Percentiles rank a stretch among this genome's conserved stretches.
These are phyloP conservation scores for Cladophialophora psammophila DNA, from an alignment of 2,329 filamentous ascomycete species.

Conservation along the genomic window DNA sequence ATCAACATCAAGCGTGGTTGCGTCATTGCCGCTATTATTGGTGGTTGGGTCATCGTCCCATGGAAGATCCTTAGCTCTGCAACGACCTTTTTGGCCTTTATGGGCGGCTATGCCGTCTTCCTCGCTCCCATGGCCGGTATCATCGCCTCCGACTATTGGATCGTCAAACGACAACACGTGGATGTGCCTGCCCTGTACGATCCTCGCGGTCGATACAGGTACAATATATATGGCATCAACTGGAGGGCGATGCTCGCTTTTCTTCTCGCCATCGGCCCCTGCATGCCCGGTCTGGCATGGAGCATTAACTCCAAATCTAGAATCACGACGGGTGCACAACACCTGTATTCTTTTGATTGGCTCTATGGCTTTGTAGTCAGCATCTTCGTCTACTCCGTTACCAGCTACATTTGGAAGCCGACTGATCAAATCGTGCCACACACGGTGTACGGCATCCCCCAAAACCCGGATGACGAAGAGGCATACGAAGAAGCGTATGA, in stretches of 20 bases:
- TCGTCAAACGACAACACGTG: constrained; percentile 36
- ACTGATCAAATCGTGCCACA: constrained; percentile 27
- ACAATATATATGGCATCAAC: constrained; percentile 65
- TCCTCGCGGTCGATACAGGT: constrained; percentile 36
- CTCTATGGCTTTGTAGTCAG: constrained; percentile 66
- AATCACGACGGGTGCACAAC: constrained; percentile 54
- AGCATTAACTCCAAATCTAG: constrained; percentile 53
- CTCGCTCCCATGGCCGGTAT: constrained; percentile 42
- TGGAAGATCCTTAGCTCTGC: constrained; percentile 57
- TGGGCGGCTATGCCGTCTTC: constrained; percentile 46
- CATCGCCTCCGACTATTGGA: constrained; percentile 41
- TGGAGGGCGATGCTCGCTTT: constrained; percentile 47
- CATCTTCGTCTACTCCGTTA: constrained; percentile 61
- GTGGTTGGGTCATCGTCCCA: constrained; percentile 54
- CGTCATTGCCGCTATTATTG: constrained; percentile 49
- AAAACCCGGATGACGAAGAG: constrained; percentile 28
- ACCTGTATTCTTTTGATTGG: constrained; percentile 72
- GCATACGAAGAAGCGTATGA: constrained; percentile 32
- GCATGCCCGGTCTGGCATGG: constrained; percentile 64
- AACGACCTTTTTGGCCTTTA: constrained; percentile 50
- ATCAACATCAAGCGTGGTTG: constrained; percentile 60
- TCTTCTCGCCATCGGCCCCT: constrained; percentile 30
- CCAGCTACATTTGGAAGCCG: constrained; percentile 34
- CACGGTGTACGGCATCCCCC: constrained; percentile 36
- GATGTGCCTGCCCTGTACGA: constrained; percentile 39